A percentile compares a stretch with the other conserved stretches of the same genome.
These are phyloP conservation scores for Penicillium robsamsonii DNA, from an alignment of 495 filamentous ascomycete species.

Conservation along the genomic window DNA sequence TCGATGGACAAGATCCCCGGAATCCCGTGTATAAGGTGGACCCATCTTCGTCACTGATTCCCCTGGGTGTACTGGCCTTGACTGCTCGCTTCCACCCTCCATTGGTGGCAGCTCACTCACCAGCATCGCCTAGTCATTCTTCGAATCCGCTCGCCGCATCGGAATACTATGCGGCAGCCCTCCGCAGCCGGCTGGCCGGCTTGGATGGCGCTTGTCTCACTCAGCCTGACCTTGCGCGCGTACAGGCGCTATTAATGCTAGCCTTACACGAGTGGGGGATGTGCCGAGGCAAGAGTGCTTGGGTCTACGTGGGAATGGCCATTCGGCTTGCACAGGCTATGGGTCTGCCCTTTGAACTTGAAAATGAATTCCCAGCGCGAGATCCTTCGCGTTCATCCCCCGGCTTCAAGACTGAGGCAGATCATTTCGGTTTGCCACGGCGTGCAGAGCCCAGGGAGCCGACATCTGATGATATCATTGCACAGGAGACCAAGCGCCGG, in stretches of 20 bases:
- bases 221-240: conserved; percentile 61
- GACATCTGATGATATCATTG: conserved; percentile 57
- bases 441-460: conserved; percentile 36
- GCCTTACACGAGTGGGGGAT: conserved; percentile 84
- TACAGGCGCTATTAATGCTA: conserved; percentile 79
- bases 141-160: conserved; percentile 66
- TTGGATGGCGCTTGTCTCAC: conserved; percentile 53
- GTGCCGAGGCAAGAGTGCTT: conserved; percentile 70
- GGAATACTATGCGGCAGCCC: conserved; percentile 73
- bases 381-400: conserved; percentile 42
- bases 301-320: conserved; percentile 75
- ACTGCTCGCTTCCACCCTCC: conserved; percentile 75
- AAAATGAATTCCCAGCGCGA: conserved; percentile 44
- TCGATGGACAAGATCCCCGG: conserved; percentile 31
- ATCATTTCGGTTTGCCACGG: conserved; percentile 42
- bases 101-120: conserved; percentile 64
- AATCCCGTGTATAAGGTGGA: conserved; percentile 40
- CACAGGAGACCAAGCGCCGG: conserved; percentile 73
- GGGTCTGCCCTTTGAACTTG: conserved; percentile 63
- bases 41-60: conserved; percentile 57
- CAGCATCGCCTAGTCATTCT: conserved; percentile 40
- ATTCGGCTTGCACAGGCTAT: conserved; percentile 72
- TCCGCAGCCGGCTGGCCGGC: conserved; percentile 62
- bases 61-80: conserved; percentile 74
- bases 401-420: conserved; percentile 41